Evolutionary conservation across 352 stramenopile species (phyloP).

Genomic region (Phytopythium ostracodes): DNA sequence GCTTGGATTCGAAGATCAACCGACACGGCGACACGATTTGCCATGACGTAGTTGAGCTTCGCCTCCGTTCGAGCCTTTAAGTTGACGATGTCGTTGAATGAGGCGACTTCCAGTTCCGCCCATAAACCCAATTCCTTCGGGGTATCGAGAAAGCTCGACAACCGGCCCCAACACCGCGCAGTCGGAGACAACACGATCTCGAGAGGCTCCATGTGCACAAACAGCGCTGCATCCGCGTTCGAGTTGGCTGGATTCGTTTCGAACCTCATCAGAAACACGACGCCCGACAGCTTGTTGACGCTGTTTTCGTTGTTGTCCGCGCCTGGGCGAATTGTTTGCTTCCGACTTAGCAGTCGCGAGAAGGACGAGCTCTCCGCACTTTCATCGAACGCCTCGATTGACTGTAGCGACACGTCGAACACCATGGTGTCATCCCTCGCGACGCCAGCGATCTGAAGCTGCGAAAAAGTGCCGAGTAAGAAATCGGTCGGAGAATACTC

Average conservation of each 20-base stretch:
- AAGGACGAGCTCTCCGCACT: constrained; percentile 82
- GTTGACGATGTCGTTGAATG: constrained; percentile 90
- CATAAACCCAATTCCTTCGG: constrained; percentile 74
- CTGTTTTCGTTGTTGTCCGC: constrained; percentile 48
- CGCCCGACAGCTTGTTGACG: constrained; percentile 61
- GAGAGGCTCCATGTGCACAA: constrained; percentile 82
- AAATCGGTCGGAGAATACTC: constrained; percentile 78
- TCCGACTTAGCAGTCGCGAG: constrained; percentile 71
- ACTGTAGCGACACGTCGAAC: constrained; percentile 81
- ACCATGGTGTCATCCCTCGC: constrained; percentile 65
- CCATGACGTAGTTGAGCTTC: constrained; percentile 88
- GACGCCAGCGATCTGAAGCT: constrained; percentile 72
- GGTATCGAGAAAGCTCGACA: constrained; percentile 73
- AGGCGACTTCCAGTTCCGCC: constrained; percentile 85
- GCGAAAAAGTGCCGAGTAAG: constrained; percentile 68
- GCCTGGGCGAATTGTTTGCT: constrained; percentile 38
- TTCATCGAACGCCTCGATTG: constrained; percentile 85
- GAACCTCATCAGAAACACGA: constrained; percentile 82
- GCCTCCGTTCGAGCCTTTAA: constrained; percentile 82
- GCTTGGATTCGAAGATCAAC: constrained; percentile 85
- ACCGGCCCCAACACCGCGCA: constrained; percentile 71
- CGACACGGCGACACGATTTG: constrained; percentile 74
- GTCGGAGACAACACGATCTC: constrained; percentile 87
- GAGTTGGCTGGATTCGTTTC: constrained; percentile 70
- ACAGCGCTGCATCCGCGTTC: constrained; percentile 65